phyloP scores from a whole-genome alignment of 805 yeast genomes.

The Nakazawaea populi region DNA sequence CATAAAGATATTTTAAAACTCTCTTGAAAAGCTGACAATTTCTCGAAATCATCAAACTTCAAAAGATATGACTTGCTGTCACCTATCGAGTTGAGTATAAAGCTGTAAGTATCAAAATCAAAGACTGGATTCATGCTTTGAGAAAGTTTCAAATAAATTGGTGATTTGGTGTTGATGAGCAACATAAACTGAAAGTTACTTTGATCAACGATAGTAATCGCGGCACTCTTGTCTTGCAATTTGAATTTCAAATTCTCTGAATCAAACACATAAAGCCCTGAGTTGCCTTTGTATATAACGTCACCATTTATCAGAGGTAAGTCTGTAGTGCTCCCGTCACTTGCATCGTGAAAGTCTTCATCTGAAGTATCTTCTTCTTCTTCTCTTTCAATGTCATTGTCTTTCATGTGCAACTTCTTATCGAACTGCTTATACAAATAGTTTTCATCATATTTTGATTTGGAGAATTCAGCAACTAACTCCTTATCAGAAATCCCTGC shows the following conservation, averaged over 20 bases:
- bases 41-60: conserved; percentile 37
- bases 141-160: conserved; percentile 25
- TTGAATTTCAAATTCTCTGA: conserved; percentile 42
- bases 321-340: conserved; percentile 19
- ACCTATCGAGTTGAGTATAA: conserved; percentile 56
- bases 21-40: conserved; percentile 46
- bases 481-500: conserved; percentile 37
- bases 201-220: conserved; percentile 35
- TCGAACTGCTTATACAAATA: conserved; percentile 10
- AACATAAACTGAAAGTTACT: conserved; percentile 51
- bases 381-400: conserved; percentile 24
- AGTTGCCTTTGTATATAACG: conserved; percentile 8
- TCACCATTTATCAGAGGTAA: conserved; percentile 6
- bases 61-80: conserved; percentile 54
- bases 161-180: conserved; percentile 27
- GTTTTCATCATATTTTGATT: conserved; percentile 17
- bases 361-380: conserved; percentile 22
- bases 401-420: conserved; percentile 1
- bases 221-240: conserved; percentile 28
- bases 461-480: conserved; percentile 22
- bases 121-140: conserved; percentile 62
- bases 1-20: conserved; percentile 48
- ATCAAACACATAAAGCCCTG: conserved; percentile 52
- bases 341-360: conserved; percentile 22
- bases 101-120: conserved; percentile 47